Conservation (phyloP, 345 rosid species). For the Corchorus capsularis region DNA sequence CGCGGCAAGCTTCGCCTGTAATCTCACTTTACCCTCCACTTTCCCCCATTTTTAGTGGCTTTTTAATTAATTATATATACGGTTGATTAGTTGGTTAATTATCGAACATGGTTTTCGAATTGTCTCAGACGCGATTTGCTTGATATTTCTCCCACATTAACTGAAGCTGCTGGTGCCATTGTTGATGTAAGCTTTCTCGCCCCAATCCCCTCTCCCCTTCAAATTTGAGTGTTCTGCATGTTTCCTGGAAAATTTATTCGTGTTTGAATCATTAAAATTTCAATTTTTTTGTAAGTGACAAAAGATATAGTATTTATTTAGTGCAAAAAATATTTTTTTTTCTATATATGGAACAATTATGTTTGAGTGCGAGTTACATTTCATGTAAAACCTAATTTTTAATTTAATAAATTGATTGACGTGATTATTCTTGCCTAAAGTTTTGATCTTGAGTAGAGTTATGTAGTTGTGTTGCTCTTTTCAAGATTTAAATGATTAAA, state of each 20-base stretch:
- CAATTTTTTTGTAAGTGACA: neutral
- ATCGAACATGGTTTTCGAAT: neutral
- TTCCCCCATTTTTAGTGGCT: neutral
- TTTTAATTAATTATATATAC: neutral
- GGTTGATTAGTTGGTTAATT: conserved; percentile 14
- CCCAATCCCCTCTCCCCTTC: neutral
- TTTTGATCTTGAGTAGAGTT: conserved; percentile 2
- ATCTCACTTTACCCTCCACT: neutral
- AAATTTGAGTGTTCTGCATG: neutral
- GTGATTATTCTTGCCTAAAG: neutral
- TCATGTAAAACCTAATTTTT: neutral
- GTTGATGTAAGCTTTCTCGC: conserved; percentile 64
- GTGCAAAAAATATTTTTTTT: neutral
- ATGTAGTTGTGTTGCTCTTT: neutral
- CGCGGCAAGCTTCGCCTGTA: conserved; percentile 89
- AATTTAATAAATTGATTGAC: neutral
- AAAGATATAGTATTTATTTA: neutral
- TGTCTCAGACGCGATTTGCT: conserved; percentile 76
- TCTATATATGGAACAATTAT: neutral
- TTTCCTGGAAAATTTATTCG: conserved; percentile 8
- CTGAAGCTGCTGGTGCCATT: conserved; percentile 99
- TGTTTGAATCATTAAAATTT: neutral
- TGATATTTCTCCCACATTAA: conserved; percentile 82
- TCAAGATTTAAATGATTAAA: neutral
- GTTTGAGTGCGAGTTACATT: neutral